Conservation (phyloP, 2,329 filamentous ascomycete genomes). For the Cordyceps pruinosa region DNA sequence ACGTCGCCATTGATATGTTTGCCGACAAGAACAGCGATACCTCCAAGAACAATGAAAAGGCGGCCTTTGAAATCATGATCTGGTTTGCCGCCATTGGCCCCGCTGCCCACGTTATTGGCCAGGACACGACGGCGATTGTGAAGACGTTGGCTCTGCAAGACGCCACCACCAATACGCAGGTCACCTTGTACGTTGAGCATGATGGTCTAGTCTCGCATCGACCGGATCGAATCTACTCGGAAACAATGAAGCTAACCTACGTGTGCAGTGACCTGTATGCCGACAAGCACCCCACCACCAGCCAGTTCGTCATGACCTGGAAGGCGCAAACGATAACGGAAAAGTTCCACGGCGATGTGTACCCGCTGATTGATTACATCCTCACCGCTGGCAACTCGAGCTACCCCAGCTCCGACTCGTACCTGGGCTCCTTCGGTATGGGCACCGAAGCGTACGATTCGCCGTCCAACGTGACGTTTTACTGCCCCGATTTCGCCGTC, state of each 20-base stretch:
- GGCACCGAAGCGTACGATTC: slow-evolving; percentile 44
- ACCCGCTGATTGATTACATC: slow-evolving; percentile 36
- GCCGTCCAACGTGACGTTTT: slow-evolving; percentile 40
- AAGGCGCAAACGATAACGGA: slow-evolving; percentile 28
- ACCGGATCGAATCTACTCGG: too few species aligned
- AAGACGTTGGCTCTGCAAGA: slow-evolving; percentile 26
- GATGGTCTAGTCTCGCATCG: too few species aligned
- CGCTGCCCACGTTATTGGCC: slow-evolving; percentile 42
- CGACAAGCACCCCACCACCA: slow-evolving; percentile 28
- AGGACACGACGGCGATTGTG: slow-evolving; percentile 21
- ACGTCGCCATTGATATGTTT: slow-evolving; percentile 55
- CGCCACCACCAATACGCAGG: slow-evolving; percentile 26
- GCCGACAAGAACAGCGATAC: slow-evolving; percentile 38
- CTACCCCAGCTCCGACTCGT: slow-evolving; percentile 36
- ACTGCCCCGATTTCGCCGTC: slow-evolving; percentile 33
- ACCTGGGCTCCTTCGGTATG: slow-evolving; percentile 45
- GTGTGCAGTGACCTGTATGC: slow-evolving; percentile 33
- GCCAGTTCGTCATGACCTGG: slow-evolving; percentile 46
- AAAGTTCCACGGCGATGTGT: slow-evolving; percentile 40
- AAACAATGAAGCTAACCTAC: slow-evolving; percentile 8
- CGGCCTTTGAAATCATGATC: slow-evolving; percentile 50
- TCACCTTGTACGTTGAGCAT: slow-evolving; percentile 34
- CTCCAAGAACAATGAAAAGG: slow-evolving; percentile 33
- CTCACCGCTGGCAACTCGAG: slow-evolving; percentile 25
- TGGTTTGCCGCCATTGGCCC: slow-evolving; percentile 45